Conservation (phyloP, 1,284 basidiomycete genomes). For the Taiwanofungus camphoratus region DNA sequence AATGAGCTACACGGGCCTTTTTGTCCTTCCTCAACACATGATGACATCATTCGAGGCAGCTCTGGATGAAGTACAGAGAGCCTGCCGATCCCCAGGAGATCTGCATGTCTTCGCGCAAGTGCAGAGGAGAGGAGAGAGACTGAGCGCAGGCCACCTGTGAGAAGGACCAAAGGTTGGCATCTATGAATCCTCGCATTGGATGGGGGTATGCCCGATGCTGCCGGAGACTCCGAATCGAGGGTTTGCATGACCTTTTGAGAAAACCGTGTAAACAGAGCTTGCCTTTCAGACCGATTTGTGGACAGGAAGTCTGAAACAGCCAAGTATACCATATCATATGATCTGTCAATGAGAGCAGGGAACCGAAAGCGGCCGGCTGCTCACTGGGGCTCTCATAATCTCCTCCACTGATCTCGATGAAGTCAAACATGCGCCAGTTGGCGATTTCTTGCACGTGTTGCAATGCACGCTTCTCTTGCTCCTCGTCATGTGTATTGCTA, state of each 20-base stretch:
- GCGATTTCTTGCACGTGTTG: constrained; percentile 62
- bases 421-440: constrained; percentile 63
- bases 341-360: too few species aligned
- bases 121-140: constrained; percentile 53
- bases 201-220: too few species aligned
- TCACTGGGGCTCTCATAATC: constrained; percentile 78
- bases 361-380: too few species aligned
- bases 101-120: constrained; percentile 48
- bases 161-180: constrained; percentile 55
- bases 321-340: too few species aligned
- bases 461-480: constrained; percentile 47
- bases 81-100: constrained; percentile 78
- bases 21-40: background rate
- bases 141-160: constrained; percentile 78
- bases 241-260: constrained; percentile 45
- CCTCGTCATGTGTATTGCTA: constrained; percentile 20
- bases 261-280: constrained; percentile 60
- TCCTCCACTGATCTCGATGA: constrained; percentile 85
- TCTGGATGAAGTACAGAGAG: constrained; percentile 59
- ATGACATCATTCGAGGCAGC: constrained; percentile 30
- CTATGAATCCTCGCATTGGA: constrained; percentile 9
- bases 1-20: background rate
- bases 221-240: constrained; percentile 28
- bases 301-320: constrained; percentile 30
- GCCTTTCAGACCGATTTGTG: constrained; percentile 33